These are phyloP conservation scores for Podospora conica DNA, from an alignment of 495 filamentous ascomycete species.

Conservation along the genomic window DNA sequence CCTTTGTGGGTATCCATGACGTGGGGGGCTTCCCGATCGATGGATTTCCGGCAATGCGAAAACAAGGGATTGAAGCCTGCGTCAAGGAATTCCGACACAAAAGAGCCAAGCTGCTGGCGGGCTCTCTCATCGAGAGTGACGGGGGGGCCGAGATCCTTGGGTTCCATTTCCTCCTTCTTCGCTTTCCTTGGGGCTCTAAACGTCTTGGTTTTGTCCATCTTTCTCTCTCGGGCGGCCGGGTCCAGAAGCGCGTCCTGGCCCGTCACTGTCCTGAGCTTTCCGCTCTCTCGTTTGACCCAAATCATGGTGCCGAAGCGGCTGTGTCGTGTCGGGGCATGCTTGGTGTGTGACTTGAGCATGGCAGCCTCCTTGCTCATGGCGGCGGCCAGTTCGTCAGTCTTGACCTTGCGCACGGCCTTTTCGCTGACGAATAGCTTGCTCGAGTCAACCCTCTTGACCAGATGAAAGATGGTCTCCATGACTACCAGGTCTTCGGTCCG, in stretches of 20 bases:
- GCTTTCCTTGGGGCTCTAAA: constrained; percentile 72
- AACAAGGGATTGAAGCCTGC: constrained; percentile 95
- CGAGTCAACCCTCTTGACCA: constrained; percentile 84
- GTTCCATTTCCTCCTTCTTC: constrained; percentile 57
- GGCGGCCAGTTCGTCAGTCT: constrained; percentile 64
- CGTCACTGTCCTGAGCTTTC: constrained; percentile 74
- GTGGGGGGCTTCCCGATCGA: constrained; percentile 87
- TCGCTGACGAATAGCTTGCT: constrained; percentile 83
- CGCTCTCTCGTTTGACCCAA: constrained; percentile 86
- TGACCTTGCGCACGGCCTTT: constrained; percentile 54
- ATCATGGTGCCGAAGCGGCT: constrained; percentile 96
- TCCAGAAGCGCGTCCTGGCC: constrained; percentile 79
- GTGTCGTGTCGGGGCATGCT: constrained; percentile 78
- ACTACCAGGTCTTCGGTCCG: constrained; percentile 76
- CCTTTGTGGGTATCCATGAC: constrained; percentile 63
- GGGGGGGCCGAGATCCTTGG: constrained; percentile 69
- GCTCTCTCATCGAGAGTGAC: constrained; percentile 61
- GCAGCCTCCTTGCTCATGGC: constrained; percentile 74
- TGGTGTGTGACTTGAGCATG: constrained; percentile 70
- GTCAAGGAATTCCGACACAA: constrained; percentile 92
- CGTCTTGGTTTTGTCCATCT: constrained; percentile 89
- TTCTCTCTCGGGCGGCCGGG: constrained; percentile 61
- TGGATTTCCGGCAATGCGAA: constrained; percentile 73
- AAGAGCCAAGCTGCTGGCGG: constrained; percentile 63
- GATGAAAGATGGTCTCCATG: constrained; percentile 84